Evolutionary conservation across 352 stramenopile species (phyloP), one percentile per base, ranked within the genome.

Genomic region (Phytopythium chamaehyphon): DNA sequence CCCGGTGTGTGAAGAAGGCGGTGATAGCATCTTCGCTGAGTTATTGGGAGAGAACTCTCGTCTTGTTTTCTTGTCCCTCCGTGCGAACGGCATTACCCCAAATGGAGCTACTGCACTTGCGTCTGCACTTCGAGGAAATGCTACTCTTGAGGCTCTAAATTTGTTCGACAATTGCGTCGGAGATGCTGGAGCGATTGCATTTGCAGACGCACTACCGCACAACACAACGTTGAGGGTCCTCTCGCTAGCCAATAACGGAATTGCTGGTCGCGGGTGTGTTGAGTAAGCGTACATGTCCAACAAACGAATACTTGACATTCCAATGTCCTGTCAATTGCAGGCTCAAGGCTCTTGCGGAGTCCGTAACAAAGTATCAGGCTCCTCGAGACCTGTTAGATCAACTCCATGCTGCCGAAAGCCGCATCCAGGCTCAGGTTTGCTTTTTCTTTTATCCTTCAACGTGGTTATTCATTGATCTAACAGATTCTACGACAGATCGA

Each of bases 161-260:
- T 53, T 90, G 31, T 92, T 90, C 37, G 67, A 83, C 23, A 92
- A 92, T 48, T 24, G 48, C 0, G 63, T 92, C 11, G 66, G 63
- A 0, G 76, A 92, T 51, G 66, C 61, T 16, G 82, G 82, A 2
- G 76, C 75, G 0, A 28, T 69, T 7, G 82, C 69, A 6, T 61
- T 92, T 15, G 76, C 78, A 9, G 67, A 79, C 44, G 76, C 76
- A 15, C 38, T 92, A 45, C 66, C 78, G 0, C 66, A 81, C 37
- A 88, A 86, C 38, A 54, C 55, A 12, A 75, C 64, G 16, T 66
- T 92, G 7, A 76, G 74, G 57, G 74, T 72, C 11, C 64, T 92
- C 2, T 92, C 82, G 12, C 53, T 92, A 9, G 82, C 71, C 12
- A 86, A 85, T 62, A 84, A 83, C 38, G 40, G 59, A 0, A 55